Percentiles rank a stretch among this genome's conserved stretches.
These are phyloP conservation scores for Rhizopogon vinicolor DNA, from an alignment of 768 basidiomycete species.

Conservation along the genomic window DNA sequence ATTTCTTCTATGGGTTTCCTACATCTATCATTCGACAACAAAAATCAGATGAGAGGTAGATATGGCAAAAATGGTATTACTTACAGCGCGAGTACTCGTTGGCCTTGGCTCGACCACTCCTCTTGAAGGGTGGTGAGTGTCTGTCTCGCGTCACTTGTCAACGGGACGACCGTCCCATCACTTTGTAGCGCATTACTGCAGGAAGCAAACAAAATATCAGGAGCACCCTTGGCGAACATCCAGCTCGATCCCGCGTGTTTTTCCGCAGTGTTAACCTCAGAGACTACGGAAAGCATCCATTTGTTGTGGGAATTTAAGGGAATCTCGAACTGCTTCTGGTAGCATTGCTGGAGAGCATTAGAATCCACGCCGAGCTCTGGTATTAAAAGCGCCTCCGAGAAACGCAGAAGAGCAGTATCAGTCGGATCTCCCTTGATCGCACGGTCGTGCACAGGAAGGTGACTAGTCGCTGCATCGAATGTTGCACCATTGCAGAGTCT, in stretches of 20 bases:
- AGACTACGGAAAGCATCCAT: constrained; percentile 41
- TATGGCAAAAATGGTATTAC: not conserved
- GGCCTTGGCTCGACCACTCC: constrained; percentile 36
- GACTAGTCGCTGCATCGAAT: constrained; percentile 26
- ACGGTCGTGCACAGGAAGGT: constrained; percentile 12
- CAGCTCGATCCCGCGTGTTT: constrained; percentile 8
- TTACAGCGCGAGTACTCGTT: constrained; percentile 41
- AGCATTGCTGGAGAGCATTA: not conserved
- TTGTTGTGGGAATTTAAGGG: constrained; percentile 42
- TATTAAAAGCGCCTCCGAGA: constrained; percentile 22
- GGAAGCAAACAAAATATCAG: constrained; percentile 38
- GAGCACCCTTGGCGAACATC: constrained; percentile 49
- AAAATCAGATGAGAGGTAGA: not conserved
- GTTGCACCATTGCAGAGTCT: constrained; percentile 47
- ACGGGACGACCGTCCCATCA: constrained; percentile 20
- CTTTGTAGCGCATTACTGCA: constrained; percentile 23
- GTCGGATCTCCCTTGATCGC: constrained; percentile 36
- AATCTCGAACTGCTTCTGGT: constrained; percentile 17
- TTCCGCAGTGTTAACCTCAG: constrained; percentile 7
- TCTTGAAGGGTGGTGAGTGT: constrained; percentile 20
- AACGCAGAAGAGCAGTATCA: constrained; percentile 42
- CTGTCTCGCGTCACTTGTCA: constrained; percentile 9
- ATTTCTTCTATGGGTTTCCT: not conserved
- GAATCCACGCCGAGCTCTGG: constrained; percentile 5
- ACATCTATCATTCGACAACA: not conserved